Evolutionary conservation across 345 rosid species (phyloP), one percentile per base, ranked within the genome.

Genomic region (Acer saccharum): DNA sequence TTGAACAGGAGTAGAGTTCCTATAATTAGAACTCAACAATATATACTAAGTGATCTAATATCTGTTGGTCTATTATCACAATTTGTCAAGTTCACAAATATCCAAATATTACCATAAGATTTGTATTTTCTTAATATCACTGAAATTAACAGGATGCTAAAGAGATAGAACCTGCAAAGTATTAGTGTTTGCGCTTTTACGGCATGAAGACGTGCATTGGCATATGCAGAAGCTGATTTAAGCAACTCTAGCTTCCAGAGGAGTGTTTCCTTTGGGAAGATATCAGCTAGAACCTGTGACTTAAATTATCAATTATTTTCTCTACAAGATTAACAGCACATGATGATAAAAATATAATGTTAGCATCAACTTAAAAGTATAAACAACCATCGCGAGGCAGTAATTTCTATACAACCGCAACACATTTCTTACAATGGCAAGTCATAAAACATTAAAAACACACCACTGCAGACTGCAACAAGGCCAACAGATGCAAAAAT

Each of bases 101-200:
- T 3, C 29, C 43, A 14, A 16, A 65, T 27, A 32, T 65, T 16
- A 23, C 18, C 46, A 65, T 16, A 17, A 23, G 32, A 65, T 32
- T 27, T 65, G 32, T 64, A 23, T 43, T 43, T 43, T 43, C 10
- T 43, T 43, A 8, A 43, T 43, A 43, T 43, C 10, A 9, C 7
- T 43, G 46, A 43, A 43, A 43, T 27, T 64, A 23, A 11, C 13
- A 60, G 21, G 13, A 60, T 18, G 58, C 60, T 23, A 64, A 72
- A 48, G 74, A n/a, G n/a, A 69, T 67, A 43, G 39, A 58, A 90
- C 97, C 95, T 93, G 20, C 82, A 80, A 79, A 93, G 92, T 73
- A 93, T 70, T 48, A 93, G 84, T 27, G 83, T 86, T 80, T 91
- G 86, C 65, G 94, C 95, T 77, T 81, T 84, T 76, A 87, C 81